Conservation (phyloP, 192 early-diverging fungal genomes). For the Polychytrium aggregatum region DNA sequence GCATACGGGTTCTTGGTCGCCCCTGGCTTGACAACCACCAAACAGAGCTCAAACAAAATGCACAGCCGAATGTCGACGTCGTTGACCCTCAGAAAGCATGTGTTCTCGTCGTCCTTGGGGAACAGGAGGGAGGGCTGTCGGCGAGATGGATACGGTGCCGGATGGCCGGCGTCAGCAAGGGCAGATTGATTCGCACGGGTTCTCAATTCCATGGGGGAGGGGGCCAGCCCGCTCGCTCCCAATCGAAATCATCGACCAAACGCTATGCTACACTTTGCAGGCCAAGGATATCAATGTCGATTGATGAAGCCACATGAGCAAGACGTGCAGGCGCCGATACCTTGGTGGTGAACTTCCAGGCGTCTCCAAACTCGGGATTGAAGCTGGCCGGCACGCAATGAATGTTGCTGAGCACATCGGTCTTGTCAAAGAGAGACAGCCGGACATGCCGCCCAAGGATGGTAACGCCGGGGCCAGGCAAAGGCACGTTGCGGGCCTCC, state of each 20-base stretch:
- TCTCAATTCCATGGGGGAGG: too few relatives aligned
- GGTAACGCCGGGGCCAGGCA: slow-evolving; percentile 5
- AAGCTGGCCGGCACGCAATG: slow-evolving; percentile 26
- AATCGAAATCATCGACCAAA: not conserved
- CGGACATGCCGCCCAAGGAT: slow-evolving; percentile 31
- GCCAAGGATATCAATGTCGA: too few relatives aligned
- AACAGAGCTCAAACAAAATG: slow-evolving; percentile 34
- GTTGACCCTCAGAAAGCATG: slow-evolving; percentile 28
- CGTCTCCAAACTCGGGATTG: slow-evolving; percentile 10
- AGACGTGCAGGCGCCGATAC: too few relatives aligned
- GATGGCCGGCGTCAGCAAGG: too few relatives aligned
- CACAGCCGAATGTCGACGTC: slow-evolving; percentile 31
- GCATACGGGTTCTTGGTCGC: too few relatives aligned
- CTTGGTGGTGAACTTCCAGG: slow-evolving; percentile 36
- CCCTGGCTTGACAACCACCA: slow-evolving; percentile 9
- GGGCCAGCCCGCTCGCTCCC: too few relatives aligned
- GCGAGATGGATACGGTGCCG: not conserved
- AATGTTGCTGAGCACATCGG: slow-evolving; percentile 31
- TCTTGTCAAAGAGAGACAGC: slow-evolving; percentile 35
- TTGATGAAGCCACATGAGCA: too few relatives aligned
- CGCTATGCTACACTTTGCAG: not conserved
- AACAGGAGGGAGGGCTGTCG: slow-evolving; percentile 29
- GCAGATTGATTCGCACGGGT: too few relatives aligned
- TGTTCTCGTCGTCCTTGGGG: slow-evolving; percentile 37
- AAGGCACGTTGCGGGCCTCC: slow-evolving; percentile 20